Evolutionary conservation across 23 red algal species (phyloP), one percentile per base, ranked within the genome.

Genomic region (Agarophyton chilense): DNA sequence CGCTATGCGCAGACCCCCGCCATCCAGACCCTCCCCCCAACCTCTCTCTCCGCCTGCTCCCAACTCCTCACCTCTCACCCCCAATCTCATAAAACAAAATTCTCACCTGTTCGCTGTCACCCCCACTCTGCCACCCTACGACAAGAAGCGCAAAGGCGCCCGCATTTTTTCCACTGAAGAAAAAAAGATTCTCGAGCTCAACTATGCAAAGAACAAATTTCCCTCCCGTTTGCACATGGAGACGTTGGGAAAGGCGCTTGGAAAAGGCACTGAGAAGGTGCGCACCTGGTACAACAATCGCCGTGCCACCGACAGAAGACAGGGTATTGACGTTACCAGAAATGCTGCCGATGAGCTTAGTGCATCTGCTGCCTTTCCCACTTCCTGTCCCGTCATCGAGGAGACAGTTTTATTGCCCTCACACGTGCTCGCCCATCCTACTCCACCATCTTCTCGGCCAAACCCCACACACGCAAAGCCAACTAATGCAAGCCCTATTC

Each of bases 221-320:
- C 88, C 88, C 18, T 82, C 76, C 60, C 74, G 88, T 33, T 29
- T 82, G 52, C 77, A 81, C 44, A 81, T 91, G 76, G 43, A 82
- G 76, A 82, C 88, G 18, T 34, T 91, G 34, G 88, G 51, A 45
- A 52, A 46, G 42, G 60, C 75, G 42, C 76, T 91, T 42, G 76
- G 76, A 33, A 91, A 91, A 18, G 60, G 51, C 57, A 47, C 88
- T 4, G 88, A 81, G 45, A 91, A 91, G 63, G 88, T 91, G 5
- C 88, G 88, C 42, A 91, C 88, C 56, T 91, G 88, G 88, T 91
- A 82, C 51, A 91, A 91, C 46, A 91, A 91, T 82, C 75, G 88
- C 35, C 58, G 88, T 21, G 88, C 88, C 32, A 45, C 65, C 12
- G 88, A 91, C 65, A 74, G 88, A 56, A 89, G 71, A 45, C 85